Conservation (phyloP, 2,329 filamentous ascomycete genomes). For the Lomentospora prolificans region DNA sequence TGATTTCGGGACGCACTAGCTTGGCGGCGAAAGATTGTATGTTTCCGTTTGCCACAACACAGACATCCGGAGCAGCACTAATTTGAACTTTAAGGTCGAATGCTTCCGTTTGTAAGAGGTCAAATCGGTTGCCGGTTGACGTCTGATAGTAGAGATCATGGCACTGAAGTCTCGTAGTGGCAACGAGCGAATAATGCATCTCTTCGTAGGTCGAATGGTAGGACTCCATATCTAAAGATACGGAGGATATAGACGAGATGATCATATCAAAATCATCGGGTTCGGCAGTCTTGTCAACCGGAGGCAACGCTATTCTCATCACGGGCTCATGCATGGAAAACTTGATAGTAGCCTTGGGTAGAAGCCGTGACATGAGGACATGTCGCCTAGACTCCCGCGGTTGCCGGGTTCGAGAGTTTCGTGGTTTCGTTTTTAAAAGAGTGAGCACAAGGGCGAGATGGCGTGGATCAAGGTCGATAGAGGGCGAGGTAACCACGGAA, state of each 20-base stretch:
- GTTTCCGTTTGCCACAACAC: conserved; percentile 68
- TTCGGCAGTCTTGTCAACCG: conserved; percentile 54
- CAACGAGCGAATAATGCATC: conserved; percentile 75
- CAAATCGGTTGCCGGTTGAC: conserved; percentile 68
- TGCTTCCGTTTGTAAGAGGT: conserved; percentile 77
- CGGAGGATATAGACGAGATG: conserved; percentile 87
- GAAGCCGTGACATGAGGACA: conserved; percentile 72
- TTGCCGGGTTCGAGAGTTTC: conserved; percentile 20
- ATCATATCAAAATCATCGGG: conserved; percentile 87
- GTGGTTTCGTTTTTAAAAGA: conserved; percentile 51
- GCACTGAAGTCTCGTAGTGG: conserved; percentile 72
- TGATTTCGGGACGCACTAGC: conserved; percentile 86
- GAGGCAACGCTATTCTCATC: conserved; percentile 75
- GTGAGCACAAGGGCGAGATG: conserved; percentile 80
- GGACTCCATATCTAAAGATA: conserved; percentile 87
- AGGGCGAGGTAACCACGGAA: conserved; percentile 90
- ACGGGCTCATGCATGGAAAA: conserved; percentile 96
- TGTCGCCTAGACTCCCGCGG: conserved; percentile 41
- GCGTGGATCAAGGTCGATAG: conserved; percentile 82
- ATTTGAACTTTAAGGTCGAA: conserved; percentile 81
- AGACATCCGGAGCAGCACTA: conserved; percentile 75
- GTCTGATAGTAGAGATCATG: conserved; percentile 95
- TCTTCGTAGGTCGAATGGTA: conserved; percentile 84
- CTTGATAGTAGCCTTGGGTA: conserved; percentile 91
- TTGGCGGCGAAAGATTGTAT: conserved; percentile 82